These are phyloP conservation scores for Phytophthora brassicae DNA, from an alignment of 352 stramenopile species.

Conservation along the genomic window DNA sequence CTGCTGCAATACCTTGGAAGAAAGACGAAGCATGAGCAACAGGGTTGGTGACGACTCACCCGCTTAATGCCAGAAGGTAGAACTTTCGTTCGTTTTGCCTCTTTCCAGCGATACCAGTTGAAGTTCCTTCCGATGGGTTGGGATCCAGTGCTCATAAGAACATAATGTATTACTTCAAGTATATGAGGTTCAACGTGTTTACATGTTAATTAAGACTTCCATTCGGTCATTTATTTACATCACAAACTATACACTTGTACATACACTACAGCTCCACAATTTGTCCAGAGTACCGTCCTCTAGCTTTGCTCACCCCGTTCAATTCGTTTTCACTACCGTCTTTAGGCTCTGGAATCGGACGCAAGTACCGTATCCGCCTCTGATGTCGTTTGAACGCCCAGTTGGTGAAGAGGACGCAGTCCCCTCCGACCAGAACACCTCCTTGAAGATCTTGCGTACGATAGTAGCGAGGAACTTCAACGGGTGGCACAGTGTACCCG, in stretches of 20 bases:
- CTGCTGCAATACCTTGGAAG: neutral
- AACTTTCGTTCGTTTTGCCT: conserved; percentile 6
- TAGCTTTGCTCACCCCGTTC: neutral
- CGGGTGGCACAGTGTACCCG: conserved; percentile 25
- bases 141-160: neutral
- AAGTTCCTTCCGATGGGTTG: conserved; percentile 1
- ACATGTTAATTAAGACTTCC: conserved; percentile 10
- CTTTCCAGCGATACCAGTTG: conserved; percentile 1
- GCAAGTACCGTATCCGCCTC: conserved; percentile 7
- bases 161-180: too few species aligned
- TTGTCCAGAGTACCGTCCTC: conserved; percentile 17
- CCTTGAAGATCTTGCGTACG: conserved; percentile 30
- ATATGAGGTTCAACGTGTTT: neutral
- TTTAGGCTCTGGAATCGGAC: conserved; percentile 24
- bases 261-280: conserved; percentile 23
- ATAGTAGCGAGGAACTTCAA: conserved; percentile 29
- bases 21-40: conserved; percentile 15
- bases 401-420: conserved; percentile 29
- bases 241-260: conserved; percentile 3
- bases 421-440: conserved; percentile 24
- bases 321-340: conserved; percentile 1
- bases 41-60: conserved; percentile 13
- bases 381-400: conserved; percentile 34
- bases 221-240: conserved; percentile 7
- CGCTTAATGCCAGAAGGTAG: neutral